phyloP scores from a whole-genome alignment of 345 rosid species.

The Citrus australasica region DNA sequence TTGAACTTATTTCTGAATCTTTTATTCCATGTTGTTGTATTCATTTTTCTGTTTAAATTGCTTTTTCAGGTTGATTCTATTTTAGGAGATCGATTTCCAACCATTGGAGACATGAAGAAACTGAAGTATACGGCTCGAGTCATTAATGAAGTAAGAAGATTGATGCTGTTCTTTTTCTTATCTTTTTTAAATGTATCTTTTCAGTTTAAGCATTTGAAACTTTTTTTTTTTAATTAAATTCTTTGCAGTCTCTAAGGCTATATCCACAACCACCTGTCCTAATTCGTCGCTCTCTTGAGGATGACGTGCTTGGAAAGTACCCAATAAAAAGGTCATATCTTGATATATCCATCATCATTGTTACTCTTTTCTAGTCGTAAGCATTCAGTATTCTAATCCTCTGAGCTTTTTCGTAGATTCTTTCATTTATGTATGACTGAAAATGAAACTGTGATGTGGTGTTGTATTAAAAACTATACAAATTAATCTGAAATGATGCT shows the following conservation, averaged over 20 bases:
- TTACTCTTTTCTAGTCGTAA: not conserved
- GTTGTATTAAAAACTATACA: not conserved
- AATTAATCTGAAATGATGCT: not conserved
- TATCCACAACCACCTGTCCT: constrained; percentile 98
- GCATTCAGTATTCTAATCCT: not conserved
- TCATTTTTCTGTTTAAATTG: constrained; percentile 1
- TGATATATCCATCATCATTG: not conserved
- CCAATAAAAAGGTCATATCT: constrained; percentile 63
- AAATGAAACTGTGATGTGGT: not conserved
- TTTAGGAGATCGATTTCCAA: constrained; percentile 83
- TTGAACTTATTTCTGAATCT: constrained; percentile 5
- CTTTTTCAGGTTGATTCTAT: constrained; percentile 74
- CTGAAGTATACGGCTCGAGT: constrained; percentile 90
- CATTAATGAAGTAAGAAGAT: constrained; percentile 71
- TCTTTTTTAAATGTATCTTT: constrained; percentile 4
- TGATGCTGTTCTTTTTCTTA: not conserved
- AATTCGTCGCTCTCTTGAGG: constrained; percentile 77
- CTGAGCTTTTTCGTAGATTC: not conserved
- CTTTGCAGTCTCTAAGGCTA: constrained; percentile 75
- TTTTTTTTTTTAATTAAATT: constrained; percentile 6
- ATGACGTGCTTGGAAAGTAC: constrained; percentile 75
- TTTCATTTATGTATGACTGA: not conserved
- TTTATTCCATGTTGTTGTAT: not conserved
- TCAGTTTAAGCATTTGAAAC: not conserved
- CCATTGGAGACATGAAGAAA: constrained; percentile 80